Base-by-base conservation (phyloP, 352 stramenopile species). In the Pythium pyrilobum region DNA sequence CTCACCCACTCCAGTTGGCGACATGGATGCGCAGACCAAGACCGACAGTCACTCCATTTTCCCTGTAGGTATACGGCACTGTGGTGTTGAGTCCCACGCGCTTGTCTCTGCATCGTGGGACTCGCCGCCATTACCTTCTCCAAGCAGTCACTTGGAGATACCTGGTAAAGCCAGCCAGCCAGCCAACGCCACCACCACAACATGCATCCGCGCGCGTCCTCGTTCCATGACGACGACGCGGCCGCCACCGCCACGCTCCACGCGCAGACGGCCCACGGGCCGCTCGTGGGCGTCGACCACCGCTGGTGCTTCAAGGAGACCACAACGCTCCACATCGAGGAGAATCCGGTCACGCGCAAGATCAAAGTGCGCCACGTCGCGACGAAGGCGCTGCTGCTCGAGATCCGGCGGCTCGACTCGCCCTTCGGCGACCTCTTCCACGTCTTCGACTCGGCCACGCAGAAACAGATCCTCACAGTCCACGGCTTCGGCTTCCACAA, bases 401-500 rank as follows among this genome's bases (percentile, higher is more conserved):
- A 54, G 47, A 54, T 54, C 18, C 47, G 38, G 18, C 47, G 47
- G 3, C 7, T 54, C 34, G 10, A 36, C 5, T 54, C 47, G 7
- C 34, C 27, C 6, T 34, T 54, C 36, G 34, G 47, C 34, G 47
- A 54, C 21, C 34, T 54, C 11, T 54, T 54, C 36, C 33, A 38
- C 34, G 47, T 54, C 4, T 29, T 46, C n/a, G 47, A 54, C 25
- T 33, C 47, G n/a, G 8, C n/a, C 5, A 45, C 47, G 12, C 47
- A 45, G 16, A 34, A 54, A 10, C 47, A 54, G 16, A 12, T 54
- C 5, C 34, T 45, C 10, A 54, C 47, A 5, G 40, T 54, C 10
- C 34, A 54, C 47, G 47, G 47, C 36, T 54, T 54, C 20, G 47
- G 34, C 24, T 54, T 54, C 25, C 25, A 34, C 25, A 36, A 36